These are phyloP conservation scores for Monilinia aucupariae DNA, from an alignment of 2,329 filamentous ascomycete genomes.

Conservation along the genomic window DNA sequence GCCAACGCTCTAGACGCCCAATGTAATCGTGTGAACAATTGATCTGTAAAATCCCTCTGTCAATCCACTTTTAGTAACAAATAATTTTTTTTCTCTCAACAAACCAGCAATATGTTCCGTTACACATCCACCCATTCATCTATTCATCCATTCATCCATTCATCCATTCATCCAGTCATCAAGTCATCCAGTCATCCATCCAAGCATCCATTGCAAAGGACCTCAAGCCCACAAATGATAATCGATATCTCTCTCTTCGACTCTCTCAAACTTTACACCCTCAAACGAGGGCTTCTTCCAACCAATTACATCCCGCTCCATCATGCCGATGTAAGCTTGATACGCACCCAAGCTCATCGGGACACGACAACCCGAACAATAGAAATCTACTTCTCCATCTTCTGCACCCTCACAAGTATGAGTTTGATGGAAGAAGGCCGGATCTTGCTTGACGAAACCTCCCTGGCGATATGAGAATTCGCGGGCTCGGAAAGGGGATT, in stretches of 20 bases:
- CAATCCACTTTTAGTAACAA: neutral
- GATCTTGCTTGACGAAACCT: neutral
- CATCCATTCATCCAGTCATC: neutral
- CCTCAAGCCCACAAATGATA: neutral
- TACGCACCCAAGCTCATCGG: slow-evolving; percentile 3
- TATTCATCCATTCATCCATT: neutral
- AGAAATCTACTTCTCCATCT: neutral
- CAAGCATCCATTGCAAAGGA: neutral
- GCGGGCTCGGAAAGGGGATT: neutral
- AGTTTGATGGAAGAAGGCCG: neutral
- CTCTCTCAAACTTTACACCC: slow-evolving; percentile 1
- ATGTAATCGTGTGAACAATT: neutral
- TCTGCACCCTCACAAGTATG: neutral
- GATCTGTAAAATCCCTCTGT: neutral
- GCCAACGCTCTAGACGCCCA: neutral
- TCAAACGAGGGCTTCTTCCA: slow-evolving; percentile 1
- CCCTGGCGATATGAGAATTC: slow-evolving; percentile 2
- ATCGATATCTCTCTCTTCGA: neutral
- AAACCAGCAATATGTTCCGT: neutral
- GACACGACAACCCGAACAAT: slow-evolving; percentile 7
- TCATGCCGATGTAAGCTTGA: slow-evolving; percentile 1
- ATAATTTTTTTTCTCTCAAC: neutral
- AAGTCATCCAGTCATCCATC: too few relatives aligned
- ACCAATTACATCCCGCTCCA: neutral
- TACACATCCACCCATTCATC: neutral